Evolutionary conservation across 768 basidiomycete species (phyloP), one percentile per base, ranked within the genome.

Genomic region (Cubamyces sp.): DNA sequence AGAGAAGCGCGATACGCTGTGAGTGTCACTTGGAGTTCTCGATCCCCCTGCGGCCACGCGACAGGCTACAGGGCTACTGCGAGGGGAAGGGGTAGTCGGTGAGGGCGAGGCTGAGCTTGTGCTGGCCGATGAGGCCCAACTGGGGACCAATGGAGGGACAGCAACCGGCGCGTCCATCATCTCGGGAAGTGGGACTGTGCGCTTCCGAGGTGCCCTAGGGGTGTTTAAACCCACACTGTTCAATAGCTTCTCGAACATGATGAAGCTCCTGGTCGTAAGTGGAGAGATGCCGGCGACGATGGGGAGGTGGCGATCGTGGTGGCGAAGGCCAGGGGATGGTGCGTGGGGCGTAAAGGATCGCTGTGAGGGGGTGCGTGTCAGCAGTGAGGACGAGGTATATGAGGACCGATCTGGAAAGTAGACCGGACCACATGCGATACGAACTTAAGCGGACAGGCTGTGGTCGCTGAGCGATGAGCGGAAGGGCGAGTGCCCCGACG

Each of bases 121-220:
- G 60, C 66, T 67, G 19, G 51, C 63, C 23, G 66, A 67, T 8
- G 57, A 63, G 39, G 62, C 48, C 62, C 60, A 64, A n/a, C 59
- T 58, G 37, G 54, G 49, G 23, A 26, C 45, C 28, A 66, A 41
- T 5, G 57, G 49, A 48, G 60, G 62, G 52, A 53, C 45, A 2
- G 37, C 34, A 16, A 25, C 46, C 49, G 51, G 52, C 43, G 54
- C 62, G 43, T 58, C 56, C 45, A 28, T 54, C 48, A 58, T 11
- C 18, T 57, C 60, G 8, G 66, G 66, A 12, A 67, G 62, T 39
- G 57, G 57, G 23, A 61, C 28, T 18, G 60, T 45, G 40, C 50
- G 51, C 42, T 58, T 54, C 62, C 62, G 64, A 12, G 66, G 66
- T 19, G 66, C 63, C 40, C 45, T 41, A n/a, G 66, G 66, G 25